phyloP scores from a whole-genome alignment of 139 green algal species.

The Ulvella scutata region DNA sequence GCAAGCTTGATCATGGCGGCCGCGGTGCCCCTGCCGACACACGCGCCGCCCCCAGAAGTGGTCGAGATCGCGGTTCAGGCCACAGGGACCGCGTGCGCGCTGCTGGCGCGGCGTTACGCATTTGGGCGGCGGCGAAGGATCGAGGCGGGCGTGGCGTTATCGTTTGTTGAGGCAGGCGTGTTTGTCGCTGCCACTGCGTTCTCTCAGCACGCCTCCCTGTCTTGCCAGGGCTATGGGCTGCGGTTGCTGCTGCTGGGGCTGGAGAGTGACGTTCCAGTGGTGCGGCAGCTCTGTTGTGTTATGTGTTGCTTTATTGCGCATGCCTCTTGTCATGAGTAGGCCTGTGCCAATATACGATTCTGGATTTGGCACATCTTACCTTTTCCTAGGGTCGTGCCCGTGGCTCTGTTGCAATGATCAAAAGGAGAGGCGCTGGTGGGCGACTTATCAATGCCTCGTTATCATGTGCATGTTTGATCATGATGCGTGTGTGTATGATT shows the following conservation, averaged over 20 bases:
- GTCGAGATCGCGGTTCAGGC: not conserved
- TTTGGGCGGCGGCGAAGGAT: not conserved
- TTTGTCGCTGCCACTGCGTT: not conserved
- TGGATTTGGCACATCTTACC: too few species aligned
- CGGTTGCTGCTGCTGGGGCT: not conserved
- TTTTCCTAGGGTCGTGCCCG: too few species aligned
- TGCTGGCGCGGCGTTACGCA: not conserved
- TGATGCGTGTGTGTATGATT: too few species aligned
- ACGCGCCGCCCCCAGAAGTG: not conserved
- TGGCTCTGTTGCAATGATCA: too few species aligned
- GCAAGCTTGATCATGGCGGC: not conserved
- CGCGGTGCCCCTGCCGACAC: too few species aligned
- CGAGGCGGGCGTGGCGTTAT: not conserved
- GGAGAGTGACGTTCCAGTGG: not conserved
- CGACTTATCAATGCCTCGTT: too few species aligned
- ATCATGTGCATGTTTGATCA: too few species aligned
- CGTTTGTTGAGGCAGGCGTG: not conserved
- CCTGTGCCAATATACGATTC: too few species aligned
- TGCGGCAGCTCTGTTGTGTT: too few species aligned
- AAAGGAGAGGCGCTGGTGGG: too few species aligned
- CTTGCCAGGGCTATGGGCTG: not conserved
- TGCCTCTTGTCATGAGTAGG: too few species aligned
- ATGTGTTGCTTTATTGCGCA: too few species aligned
- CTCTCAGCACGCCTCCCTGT: not conserved
- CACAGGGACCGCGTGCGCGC: not conserved